phyloP scores from a whole-genome alignment of 371 early-diverging fungal species.

The Blastocladiella emersonii region DNA sequence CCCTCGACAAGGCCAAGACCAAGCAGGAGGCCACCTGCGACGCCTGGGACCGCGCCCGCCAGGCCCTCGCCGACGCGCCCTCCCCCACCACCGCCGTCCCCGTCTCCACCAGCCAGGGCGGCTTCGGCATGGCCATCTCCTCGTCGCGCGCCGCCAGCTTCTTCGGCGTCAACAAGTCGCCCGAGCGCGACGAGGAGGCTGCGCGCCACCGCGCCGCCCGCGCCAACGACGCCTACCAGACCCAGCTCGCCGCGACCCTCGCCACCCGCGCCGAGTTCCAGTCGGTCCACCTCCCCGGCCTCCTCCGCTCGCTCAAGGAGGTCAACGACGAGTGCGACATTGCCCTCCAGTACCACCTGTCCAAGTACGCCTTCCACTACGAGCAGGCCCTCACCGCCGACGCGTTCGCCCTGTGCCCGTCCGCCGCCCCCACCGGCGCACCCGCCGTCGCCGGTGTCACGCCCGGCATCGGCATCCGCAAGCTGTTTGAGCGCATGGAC shows the following conservation, averaged over 20 bases:
- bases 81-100: neutral
- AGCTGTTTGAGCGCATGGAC: constrained; percentile 41
- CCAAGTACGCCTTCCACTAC: constrained; percentile 45
- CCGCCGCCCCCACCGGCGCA: neutral
- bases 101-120: neutral
- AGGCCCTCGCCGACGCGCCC: neutral
- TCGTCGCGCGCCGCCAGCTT: neutral
- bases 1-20: constrained; percentile 49
- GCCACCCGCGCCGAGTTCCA: constrained; percentile 41
- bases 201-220: constrained; percentile 4
- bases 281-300: constrained; percentile 43
- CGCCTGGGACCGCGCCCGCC: neutral
- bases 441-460: neutral
- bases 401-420: constrained; percentile 7
- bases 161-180: neutral
- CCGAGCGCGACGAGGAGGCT: neutral
- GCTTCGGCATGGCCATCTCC: constrained; percentile 11
- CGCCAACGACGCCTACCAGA: constrained; percentile 56
- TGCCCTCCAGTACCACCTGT: constrained; percentile 51
- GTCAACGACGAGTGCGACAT: constrained; percentile 55
- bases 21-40: constrained; percentile 5
- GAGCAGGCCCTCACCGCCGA: constrained; percentile 22
- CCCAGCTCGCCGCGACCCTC: constrained; percentile 45
- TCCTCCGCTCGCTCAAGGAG: constrained; percentile 46
- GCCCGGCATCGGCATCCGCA: constrained; percentile 29